Evolutionary conservation across 2,329 filamentous ascomycete genomes (phyloP).

Genomic region (Ophiostoma sp.): DNA sequence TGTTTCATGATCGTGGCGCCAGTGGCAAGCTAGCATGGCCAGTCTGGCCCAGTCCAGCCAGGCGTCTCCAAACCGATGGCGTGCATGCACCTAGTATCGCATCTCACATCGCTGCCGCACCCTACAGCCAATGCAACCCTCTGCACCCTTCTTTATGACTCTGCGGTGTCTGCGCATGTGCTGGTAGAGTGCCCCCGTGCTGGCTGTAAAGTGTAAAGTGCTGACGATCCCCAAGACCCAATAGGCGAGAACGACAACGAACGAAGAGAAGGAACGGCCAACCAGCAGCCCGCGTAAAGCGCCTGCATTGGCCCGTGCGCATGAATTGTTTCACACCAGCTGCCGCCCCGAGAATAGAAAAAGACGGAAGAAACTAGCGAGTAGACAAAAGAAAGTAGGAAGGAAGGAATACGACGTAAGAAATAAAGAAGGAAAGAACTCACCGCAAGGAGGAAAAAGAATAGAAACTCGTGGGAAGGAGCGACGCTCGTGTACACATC

Average conservation of each 20-base stretch:
- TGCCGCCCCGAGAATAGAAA: not conserved
- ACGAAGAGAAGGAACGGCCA: not conserved
- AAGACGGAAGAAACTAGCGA: not conserved
- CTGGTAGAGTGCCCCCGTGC: not conserved
- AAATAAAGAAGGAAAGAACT: not conserved
- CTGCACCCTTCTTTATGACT: no score
- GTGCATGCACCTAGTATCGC: not conserved
- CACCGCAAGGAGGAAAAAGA: not conserved
- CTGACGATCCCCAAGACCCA: not conserved
- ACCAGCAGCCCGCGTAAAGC: not conserved
- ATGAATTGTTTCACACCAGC: conserved; percentile 13
- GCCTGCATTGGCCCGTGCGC: conserved; percentile 14
- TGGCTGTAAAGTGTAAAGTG: not conserved
- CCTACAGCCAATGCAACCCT: not conserved
- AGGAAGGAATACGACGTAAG: not conserved
- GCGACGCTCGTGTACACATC: no score
- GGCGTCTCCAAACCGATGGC: not conserved
- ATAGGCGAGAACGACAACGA: not conserved
- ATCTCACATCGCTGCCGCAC: not conserved
- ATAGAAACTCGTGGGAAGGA: not conserved
- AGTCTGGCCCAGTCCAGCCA: conserved; percentile 6
- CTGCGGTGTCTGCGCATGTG: not conserved
- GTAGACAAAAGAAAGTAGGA: not conserved
- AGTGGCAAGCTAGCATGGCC: conserved; percentile 17
- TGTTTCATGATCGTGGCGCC: conserved; percentile 23